phyloP scores from a whole-genome alignment of 495 filamentous ascomycete species.

The Annulohypoxylon stygium region DNA sequence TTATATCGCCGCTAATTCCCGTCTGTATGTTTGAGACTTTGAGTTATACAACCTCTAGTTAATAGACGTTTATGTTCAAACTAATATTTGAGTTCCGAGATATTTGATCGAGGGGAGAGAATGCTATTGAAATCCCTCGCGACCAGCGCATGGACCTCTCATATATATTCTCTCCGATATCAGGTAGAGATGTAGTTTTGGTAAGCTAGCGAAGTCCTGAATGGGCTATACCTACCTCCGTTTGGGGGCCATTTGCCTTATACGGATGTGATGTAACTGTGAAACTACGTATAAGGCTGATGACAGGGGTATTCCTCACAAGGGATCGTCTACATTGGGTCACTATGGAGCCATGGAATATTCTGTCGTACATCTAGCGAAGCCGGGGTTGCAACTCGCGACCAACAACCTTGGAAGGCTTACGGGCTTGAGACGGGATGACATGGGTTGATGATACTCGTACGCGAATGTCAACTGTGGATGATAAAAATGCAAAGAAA shows the following conservation, averaged over 20 bases:
- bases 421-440: constrained; percentile 27
- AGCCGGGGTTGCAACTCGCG: constrained; percentile 16
- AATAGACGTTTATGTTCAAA: constrained; percentile 10
- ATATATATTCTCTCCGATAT: constrained; percentile 16
- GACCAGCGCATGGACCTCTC: neutral
- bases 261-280: constrained; percentile 34
- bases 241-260: constrained; percentile 38
- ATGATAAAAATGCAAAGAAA: constrained; percentile 18
- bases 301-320: constrained; percentile 33
- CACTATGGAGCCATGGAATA: constrained; percentile 9
- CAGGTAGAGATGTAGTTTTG: constrained; percentile 7
- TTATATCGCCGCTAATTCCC: neutral
- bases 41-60: neutral
- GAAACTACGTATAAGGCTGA: constrained; percentile 41
- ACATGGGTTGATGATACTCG: constrained; percentile 19
- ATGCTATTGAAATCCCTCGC: constrained; percentile 7
- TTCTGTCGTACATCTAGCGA: constrained; percentile 34
- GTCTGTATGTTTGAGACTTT: neutral
- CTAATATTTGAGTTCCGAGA: neutral
- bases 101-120: constrained; percentile 13
- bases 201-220: constrained; percentile 5
- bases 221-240: constrained; percentile 5
- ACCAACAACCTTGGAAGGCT: constrained; percentile 20
- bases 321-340: constrained; percentile 21
- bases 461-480: constrained; percentile 25